Evolutionary conservation across 2,329 filamentous ascomycete species (phyloP), one percentile per base, ranked within the genome.

Genomic region (Chrysoporthe austroafricana): DNA sequence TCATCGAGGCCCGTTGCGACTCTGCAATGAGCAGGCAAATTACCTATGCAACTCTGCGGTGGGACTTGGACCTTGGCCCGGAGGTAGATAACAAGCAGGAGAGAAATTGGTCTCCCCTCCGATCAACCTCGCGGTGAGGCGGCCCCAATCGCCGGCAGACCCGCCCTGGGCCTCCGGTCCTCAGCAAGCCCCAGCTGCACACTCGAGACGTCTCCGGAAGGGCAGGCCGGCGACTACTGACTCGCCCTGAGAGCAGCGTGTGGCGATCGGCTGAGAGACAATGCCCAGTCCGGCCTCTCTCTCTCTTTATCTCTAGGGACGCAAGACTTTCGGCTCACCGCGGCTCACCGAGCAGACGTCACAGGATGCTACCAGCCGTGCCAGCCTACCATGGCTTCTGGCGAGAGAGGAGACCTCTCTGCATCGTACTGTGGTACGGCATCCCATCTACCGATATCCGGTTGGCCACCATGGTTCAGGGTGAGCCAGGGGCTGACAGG

Each of bases 11-110:
- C 54, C 58, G 64, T 66, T 62, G 46, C 64, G n/a, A 62, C 64
- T 66, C 62, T 62, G 64, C 39, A 62, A 57, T 56, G 34, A 46
- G 60, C 44, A 61, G 62, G 59, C 62, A 65, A 62, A 67, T 67
- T 64, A 48, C 32, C 39, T 44, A 57, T 67, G 62, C 56, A 60
- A 67, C 66, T 65, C 66, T 67, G 4, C 50, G 50, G 21, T 8
- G n/a, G 13, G 14, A 54, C 13, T 32, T 11, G 26, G 50, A 26
- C 32, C 21, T 32, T 54, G 50, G 50, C 50, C 26, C 50, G n/a
- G 21, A n/a, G 3, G 50, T 26, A 26, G 11, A 21, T 21, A 32
- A 54, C 21, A 1, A 54, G 50, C 4, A 32, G 11, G 7, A 48
- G 46, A n/a, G 26, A 21, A 21, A 13, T 2, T 52, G 21, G 21